phyloP scores from a whole-genome alignment of 202 grass and related monocot species.

The Panicum hallii region DNA sequence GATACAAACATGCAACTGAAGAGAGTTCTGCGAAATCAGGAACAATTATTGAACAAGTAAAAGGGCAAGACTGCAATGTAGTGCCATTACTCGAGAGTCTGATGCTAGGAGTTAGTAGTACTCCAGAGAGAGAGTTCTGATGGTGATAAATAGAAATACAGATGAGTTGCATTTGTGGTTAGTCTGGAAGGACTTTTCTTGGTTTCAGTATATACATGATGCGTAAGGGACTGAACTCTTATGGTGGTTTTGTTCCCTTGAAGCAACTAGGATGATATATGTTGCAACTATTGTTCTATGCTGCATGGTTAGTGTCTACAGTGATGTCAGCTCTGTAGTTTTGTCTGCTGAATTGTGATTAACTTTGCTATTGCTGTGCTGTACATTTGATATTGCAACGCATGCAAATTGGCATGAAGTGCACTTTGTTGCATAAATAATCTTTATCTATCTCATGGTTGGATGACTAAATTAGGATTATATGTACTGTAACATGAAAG shows the following conservation, averaged over 20 bases:
- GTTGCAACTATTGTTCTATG: neutral
- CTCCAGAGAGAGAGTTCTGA: neutral
- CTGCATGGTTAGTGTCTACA: neutral
- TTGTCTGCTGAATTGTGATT: neutral
- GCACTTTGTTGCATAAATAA: neutral
- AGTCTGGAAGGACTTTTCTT: neutral
- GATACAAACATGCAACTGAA: neutral
- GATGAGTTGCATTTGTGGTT: neutral
- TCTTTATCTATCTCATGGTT: neutral
- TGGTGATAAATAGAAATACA: neutral
- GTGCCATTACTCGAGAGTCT: constrained; percentile 1
- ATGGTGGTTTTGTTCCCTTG: neutral
- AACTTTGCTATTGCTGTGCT: neutral
- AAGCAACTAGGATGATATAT: constrained; percentile 25
- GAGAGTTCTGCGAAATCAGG: neutral
- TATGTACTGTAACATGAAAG: neutral
- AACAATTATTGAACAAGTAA: neutral
- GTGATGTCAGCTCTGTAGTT: neutral
- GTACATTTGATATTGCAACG: neutral
- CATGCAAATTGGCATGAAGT: neutral
- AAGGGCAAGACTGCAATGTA: neutral
- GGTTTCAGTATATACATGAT: neutral
- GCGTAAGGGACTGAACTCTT: neutral
- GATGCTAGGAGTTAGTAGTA: neutral
- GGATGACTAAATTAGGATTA: neutral